Conservation (phyloP, 176 grass and related monocot genomes). For the Pontederia crassipes region DNA sequence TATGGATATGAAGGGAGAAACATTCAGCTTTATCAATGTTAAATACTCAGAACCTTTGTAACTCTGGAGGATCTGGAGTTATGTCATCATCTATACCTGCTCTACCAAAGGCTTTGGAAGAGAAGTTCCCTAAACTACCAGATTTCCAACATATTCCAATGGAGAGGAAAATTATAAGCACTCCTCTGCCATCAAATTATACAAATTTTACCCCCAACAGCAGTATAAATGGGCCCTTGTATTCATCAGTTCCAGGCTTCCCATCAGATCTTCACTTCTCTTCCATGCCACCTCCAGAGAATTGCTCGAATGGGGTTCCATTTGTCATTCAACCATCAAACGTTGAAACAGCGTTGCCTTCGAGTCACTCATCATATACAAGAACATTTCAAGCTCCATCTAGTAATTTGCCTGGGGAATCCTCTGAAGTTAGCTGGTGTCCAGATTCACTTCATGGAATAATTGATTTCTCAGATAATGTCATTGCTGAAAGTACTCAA, state of each 20-base stretch:
- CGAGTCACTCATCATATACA: slow-evolving; percentile 8
- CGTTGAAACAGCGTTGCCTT: slow-evolving; percentile 6
- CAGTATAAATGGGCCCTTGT: not conserved
- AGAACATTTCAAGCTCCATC: slow-evolving; percentile 10
- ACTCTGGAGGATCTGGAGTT: not conserved
- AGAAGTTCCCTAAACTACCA: slow-evolving; percentile 7
- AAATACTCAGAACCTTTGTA: not conserved
- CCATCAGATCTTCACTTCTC: slow-evolving; percentile 27
- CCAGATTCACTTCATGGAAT: slow-evolving; percentile 9
- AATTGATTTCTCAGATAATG: slow-evolving; percentile 3
- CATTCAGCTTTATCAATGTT: not conserved
- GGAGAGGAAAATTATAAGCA: slow-evolving; percentile 3
- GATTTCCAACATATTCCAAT: not conserved
- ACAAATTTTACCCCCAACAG: not conserved
- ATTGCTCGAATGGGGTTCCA: slow-evolving; percentile 12
- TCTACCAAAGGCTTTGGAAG: slow-evolving; percentile 5
- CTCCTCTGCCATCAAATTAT: not conserved
- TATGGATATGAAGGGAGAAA: not conserved
- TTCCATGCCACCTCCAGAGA: slow-evolving; percentile 8
- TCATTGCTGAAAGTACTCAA: not conserved
- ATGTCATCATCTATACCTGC: slow-evolving; percentile 14
- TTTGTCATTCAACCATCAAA: slow-evolving; percentile 16
- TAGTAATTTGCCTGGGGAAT: slow-evolving; percentile 12
- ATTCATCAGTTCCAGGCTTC: slow-evolving; percentile 21
- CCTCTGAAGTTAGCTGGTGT: slow-evolving; percentile 25